A percentile compares a stretch with the other conserved stretches of the same genome.
Conservation (phyloP, 2,329 filamentous ascomycete species). For the Leptographium procerum region DNA sequence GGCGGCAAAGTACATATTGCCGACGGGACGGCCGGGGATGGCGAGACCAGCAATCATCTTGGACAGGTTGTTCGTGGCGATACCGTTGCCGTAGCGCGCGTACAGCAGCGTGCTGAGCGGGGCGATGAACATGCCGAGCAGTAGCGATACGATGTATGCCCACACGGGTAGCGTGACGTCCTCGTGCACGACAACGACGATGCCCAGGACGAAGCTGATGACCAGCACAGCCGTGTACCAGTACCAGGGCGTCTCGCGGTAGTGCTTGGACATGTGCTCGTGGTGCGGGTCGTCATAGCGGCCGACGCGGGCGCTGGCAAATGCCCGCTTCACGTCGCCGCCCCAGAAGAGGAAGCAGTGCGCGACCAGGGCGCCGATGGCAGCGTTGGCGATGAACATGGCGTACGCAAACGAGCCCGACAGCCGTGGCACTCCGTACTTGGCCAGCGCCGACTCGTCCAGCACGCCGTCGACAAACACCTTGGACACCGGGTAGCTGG, state of each 20-base stretch:
- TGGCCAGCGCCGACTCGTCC: constrained; percentile 26
- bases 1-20: constrained; percentile 47
- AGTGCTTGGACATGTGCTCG: constrained; percentile 37
- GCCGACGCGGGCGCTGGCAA: constrained; percentile 31
- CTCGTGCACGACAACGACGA: constrained; percentile 33
- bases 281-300: constrained; percentile 40
- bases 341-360: constrained; percentile 46
- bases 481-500: constrained; percentile 25
- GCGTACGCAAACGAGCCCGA: constrained; percentile 38
- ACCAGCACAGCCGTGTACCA: constrained; percentile 33
- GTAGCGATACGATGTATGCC: constrained; percentile 34
- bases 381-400: constrained; percentile 46
- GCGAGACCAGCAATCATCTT: constrained; percentile 44
- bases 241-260: constrained; percentile 38
- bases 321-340: constrained; percentile 35
- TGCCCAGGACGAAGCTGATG: constrained; percentile 32
- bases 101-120: constrained; percentile 42
- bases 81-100: constrained; percentile 42
- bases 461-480: constrained; percentile 31
- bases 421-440: constrained; percentile 34
- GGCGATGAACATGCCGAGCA: constrained; percentile 34
- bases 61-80: constrained; percentile 46
- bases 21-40: constrained; percentile 37
- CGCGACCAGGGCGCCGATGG: constrained; percentile 42
- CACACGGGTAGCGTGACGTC: constrained; percentile 34